Conservation (phyloP, 2,329 filamentous ascomycete genomes). For the Alternaria sp. region DNA sequence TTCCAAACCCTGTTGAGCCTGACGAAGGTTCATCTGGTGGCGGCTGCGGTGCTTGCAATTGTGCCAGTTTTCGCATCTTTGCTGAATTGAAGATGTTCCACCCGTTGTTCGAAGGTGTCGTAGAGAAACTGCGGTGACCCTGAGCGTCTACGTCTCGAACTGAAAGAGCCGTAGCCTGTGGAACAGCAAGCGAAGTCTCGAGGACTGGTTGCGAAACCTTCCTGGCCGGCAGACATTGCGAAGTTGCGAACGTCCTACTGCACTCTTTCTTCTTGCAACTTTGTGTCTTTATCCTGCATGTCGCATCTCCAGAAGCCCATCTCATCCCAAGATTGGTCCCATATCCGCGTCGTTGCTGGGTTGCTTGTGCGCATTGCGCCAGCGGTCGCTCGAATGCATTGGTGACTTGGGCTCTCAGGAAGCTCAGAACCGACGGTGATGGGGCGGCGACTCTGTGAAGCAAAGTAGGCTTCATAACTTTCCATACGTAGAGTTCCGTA, state of each 20-base stretch:
- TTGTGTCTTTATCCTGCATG: conserved; percentile 1
- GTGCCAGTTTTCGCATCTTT: conserved; percentile 50
- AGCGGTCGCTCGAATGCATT: conserved; percentile 38
- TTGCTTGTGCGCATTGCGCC: conserved; percentile 30
- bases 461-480: conserved; percentile 47
- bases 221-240: conserved; percentile 1
- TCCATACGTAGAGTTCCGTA: conserved; percentile 25
- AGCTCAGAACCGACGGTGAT: conserved; percentile 47
- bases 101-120: conserved; percentile 12
- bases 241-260: conserved; percentile 10
- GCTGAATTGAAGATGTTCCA: conserved; percentile 38
- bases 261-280: background rate
- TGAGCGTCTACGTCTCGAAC: background rate
- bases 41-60: conserved; percentile 64
- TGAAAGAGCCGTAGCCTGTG: background rate
- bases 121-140: conserved; percentile 13
- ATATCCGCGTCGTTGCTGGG: conserved; percentile 25
- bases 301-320: background rate
- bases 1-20: conserved; percentile 49
- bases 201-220: background rate
- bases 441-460: conserved; percentile 42
- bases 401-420: conserved; percentile 44
- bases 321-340: conserved; percentile 8
- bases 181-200: background rate
- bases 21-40: conserved; percentile 63